Evolutionary conservation across 2,329 filamentous ascomycete species (phyloP).

Genomic region (Xylariaceae sp.): DNA sequence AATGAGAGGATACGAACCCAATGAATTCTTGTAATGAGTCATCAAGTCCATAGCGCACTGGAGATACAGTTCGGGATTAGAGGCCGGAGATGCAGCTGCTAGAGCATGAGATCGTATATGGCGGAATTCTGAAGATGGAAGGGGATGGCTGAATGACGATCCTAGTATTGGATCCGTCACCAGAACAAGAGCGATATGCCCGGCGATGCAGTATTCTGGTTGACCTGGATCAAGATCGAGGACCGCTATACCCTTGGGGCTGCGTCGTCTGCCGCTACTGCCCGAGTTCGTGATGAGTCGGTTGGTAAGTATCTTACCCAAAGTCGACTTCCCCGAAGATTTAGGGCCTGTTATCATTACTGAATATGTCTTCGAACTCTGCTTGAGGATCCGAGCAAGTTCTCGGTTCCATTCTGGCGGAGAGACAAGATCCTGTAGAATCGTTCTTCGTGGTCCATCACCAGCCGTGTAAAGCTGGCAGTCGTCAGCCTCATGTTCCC

Average conservation of each 20-base stretch:
- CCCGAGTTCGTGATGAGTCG: slow-evolving; percentile 52
- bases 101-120: slow-evolving; percentile 62
- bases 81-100: slow-evolving; percentile 59
- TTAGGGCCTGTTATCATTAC: slow-evolving; percentile 66
- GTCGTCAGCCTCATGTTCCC: slow-evolving; percentile 17
- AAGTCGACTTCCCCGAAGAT: slow-evolving; percentile 72
- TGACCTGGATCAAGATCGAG: slow-evolving; percentile 76
- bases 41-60: slow-evolving; percentile 61
- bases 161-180: slow-evolving; percentile 59
- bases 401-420: slow-evolving; percentile 59
- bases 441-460: slow-evolving; percentile 44
- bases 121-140: slow-evolving; percentile 28
- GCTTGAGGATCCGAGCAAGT: slow-evolving; percentile 41
- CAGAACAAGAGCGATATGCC: slow-evolving; percentile 63
- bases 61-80: slow-evolving; percentile 63
- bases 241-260: slow-evolving; percentile 43
- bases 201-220: slow-evolving; percentile 68
- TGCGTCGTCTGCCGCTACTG: not conserved
- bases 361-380: slow-evolving; percentile 30
- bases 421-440: slow-evolving; percentile 51
- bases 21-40: slow-evolving; percentile 46
- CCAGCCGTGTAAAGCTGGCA: slow-evolving; percentile 48
- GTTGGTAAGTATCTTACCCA: slow-evolving; percentile 63
- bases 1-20: slow-evolving; percentile 52
- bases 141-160: slow-evolving; percentile 61